Evolutionary conservation across 805 yeast genomes (phyloP).

Genomic region (Zygosaccharomyces pseudorouxii): DNA sequence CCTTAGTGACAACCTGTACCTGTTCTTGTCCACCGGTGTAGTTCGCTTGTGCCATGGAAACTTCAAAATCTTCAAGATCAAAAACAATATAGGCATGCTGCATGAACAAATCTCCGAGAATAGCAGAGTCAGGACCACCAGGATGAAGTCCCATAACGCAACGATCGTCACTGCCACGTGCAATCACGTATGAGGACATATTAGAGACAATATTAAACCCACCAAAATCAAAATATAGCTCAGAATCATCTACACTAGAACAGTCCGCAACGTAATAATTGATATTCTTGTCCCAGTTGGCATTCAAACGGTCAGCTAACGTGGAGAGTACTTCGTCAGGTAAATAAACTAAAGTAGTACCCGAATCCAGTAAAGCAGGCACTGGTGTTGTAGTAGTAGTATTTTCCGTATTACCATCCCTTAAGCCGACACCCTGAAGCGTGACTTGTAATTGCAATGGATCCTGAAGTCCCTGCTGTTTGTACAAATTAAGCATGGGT

Average conservation of each 20-base stretch:
- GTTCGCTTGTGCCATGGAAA: conserved; percentile 44
- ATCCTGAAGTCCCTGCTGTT: conserved; percentile 10
- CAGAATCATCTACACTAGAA: conserved; percentile 25
- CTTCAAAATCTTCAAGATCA: conserved; percentile 44
- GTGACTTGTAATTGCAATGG: conserved; percentile 34
- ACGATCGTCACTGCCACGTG: conserved; percentile 24
- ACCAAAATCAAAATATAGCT: conserved; percentile 45
- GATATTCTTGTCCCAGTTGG: conserved; percentile 35
- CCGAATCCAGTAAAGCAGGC: conserved; percentile 43
- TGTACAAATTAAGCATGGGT: conserved; percentile 24
- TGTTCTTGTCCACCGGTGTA: conserved; percentile 30
- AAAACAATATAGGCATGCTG: conserved; percentile 51
- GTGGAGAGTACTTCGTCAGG: conserved; percentile 36
- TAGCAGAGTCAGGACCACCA: conserved; percentile 33
- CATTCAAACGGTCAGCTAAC: conserved; percentile 38
- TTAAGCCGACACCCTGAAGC: conserved; percentile 28
- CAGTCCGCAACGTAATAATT: conserved; percentile 46
- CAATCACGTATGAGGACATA: conserved; percentile 31
- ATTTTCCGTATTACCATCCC: conserved; percentile 22
- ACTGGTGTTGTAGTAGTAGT: conserved; percentile 27
- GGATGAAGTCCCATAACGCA: conserved; percentile 43
- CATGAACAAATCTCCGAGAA: conserved; percentile 52
- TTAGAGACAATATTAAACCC: conserved; percentile 51
- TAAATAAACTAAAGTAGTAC: conserved; percentile 42
- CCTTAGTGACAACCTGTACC: conserved; percentile 42